Evolutionary conservation across 140 eudicot species (phyloP).

Genomic region (Stevia rebaudiana): DNA sequence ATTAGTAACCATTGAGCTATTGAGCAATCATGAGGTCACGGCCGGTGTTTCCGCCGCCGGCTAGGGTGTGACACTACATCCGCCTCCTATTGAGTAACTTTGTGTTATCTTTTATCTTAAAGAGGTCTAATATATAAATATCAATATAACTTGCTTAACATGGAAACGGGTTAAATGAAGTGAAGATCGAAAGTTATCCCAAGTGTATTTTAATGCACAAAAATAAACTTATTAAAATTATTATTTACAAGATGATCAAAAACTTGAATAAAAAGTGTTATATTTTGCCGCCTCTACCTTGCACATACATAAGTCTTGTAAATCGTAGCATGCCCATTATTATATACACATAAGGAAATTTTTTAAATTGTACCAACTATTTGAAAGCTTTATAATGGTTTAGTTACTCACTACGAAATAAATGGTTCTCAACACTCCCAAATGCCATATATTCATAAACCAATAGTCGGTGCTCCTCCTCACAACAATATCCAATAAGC

Average conservation of each 20-base stretch:
- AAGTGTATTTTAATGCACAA: neutral
- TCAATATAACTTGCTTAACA: neutral
- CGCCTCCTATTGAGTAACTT: slow-evolving; percentile 33
- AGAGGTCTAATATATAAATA: neutral
- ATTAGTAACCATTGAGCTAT: too few relatives aligned
- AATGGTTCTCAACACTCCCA: slow-evolving; percentile 83
- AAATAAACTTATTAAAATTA: too few relatives aligned
- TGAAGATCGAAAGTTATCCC: neutral
- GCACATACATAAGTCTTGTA: too few relatives aligned
- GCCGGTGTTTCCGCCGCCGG: too few relatives aligned
- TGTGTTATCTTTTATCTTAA: neutral
- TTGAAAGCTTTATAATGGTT: slow-evolving; percentile 1
- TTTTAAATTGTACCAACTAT: neutral
- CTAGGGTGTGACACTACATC: too few relatives aligned
- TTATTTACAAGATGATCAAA: too few relatives aligned
- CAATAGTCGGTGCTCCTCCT: slow-evolving; percentile 76
- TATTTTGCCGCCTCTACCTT: too few relatives aligned
- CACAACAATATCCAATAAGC: slow-evolving; percentile 96
- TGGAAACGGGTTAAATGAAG: neutral
- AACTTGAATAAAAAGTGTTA: too few relatives aligned
- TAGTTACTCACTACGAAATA: slow-evolving; percentile 64
- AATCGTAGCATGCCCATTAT: too few relatives aligned
- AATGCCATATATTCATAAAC: slow-evolving; percentile 94
- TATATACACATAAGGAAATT: too few relatives aligned
- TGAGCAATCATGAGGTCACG: too few relatives aligned